phyloP scores from a whole-genome alignment of 1,139 yeast genomes.

The Zygoascus hellenicus region DNA sequence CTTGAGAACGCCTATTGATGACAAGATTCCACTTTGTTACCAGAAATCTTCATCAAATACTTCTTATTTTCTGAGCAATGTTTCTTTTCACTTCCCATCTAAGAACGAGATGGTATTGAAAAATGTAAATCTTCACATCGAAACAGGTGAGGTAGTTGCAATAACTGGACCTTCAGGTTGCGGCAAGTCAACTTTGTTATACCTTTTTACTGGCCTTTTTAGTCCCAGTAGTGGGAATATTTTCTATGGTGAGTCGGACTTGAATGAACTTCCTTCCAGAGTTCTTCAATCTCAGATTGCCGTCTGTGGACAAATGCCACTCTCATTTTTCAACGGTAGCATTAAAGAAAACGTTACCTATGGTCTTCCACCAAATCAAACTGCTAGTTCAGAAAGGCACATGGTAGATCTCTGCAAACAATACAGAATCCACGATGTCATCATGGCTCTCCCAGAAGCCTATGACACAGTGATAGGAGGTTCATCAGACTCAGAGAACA shows the following conservation, averaged over 20 bases:
- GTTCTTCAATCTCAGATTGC: constrained; percentile 63
- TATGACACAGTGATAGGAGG: constrained; percentile 47
- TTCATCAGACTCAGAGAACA: constrained; percentile 27
- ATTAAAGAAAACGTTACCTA: constrained; percentile 70
- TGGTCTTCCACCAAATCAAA: constrained; percentile 36
- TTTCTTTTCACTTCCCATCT: constrained; percentile 43
- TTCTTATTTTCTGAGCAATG: constrained; percentile 38
- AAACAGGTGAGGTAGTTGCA: constrained; percentile 67
- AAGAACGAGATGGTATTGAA: constrained; percentile 15
- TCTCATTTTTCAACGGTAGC: constrained; percentile 63
- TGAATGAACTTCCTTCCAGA: constrained; percentile 53
- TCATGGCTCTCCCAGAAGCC: constrained; percentile 29
- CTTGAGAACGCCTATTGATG: background rate
- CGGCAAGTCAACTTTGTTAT: constrained; percentile 79
- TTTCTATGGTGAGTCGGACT: constrained; percentile 54
- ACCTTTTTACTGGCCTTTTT: constrained; percentile 61
- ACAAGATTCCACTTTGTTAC: background rate
- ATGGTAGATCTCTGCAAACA: constrained; percentile 19
- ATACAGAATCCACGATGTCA: constrained; percentile 34
- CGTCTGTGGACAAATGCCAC: constrained; percentile 81
- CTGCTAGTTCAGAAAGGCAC: constrained; percentile 16
- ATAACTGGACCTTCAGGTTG: constrained; percentile 88
- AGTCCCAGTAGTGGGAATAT: constrained; percentile 53
- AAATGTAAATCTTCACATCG: constrained; percentile 39
- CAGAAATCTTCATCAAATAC: constrained; percentile 19